Base-by-base conservation (phyloP, 305 asterid species). In the Fraxinus paxiana region DNA sequence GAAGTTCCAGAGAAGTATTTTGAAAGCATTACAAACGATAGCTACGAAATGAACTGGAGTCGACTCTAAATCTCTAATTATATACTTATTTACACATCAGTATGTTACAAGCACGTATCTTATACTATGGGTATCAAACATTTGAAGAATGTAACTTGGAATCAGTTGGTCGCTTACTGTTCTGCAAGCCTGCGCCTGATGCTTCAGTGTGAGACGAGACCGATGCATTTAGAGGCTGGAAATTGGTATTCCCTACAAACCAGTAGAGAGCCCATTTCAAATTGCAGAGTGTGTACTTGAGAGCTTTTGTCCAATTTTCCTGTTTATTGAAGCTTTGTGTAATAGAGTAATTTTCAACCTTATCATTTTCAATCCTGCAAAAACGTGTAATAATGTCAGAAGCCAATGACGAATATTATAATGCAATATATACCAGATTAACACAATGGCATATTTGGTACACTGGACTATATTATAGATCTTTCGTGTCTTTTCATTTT, bases 241-340 rank as follows among this genome's bases (percentile, higher is more conserved):
- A 96, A 82, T 92, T 92, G 1, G 98, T 93, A 83, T 94, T 96
- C 73, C 98, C 98, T 3, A 96, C 95, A 78, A 96, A 96, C 99
- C 99, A 96, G 91, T 90, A 96, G 65, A 96, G 97, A 41, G 94
- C 97, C 98, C 98, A 96, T 85, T 96, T 94, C 88, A 96, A 90
- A 89, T 94, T 89, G 88, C 98, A 92, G 70, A 96, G 98, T 4
- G 98, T 96, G 84, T 96, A 94, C 86, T 96, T 96, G 74, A 96
- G 98, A 86, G 99, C 99, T 89, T 96, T 96, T 59, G 99, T 96
- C 99, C 99, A 96, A 80, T 92, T 90, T 84, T 94, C 99, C 51
- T 79, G 98, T 80, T 96, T 94, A 56, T 93, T 96, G 89, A 94
- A 96, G 92, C 99, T 96, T 83, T 93, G 98, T 0, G 98, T 94